Base-by-base conservation (phyloP, 164 flowering plant species). In the Akebia trifoliata region DNA sequence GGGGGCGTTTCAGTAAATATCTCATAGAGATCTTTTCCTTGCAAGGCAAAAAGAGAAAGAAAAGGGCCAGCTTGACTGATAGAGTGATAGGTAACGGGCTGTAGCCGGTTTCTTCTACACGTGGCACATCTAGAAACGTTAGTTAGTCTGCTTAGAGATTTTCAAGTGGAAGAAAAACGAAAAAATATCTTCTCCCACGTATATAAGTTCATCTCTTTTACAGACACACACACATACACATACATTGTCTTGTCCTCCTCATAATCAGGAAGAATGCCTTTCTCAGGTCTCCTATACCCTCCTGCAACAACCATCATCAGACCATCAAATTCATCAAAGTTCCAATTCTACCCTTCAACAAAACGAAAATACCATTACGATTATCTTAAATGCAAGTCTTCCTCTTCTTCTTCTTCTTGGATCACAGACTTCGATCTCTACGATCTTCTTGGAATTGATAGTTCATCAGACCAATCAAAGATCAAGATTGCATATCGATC, bases 361-460 rank as follows among this genome's bases (percentile, higher is more conserved):
- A 17, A 30, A 8, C 67, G 51, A 45, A 72, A 49, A 57, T 29
- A 42, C 11, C 32, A 49, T 17, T 15, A 26, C 17, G 48, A 36
- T 17, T 50, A 68, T 25, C 1, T 64, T 10, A 55, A 52, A 50
- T 75, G 82, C 72, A 72, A 43, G 12, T 75, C 82, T 28, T 62
- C 83, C 1, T 42, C 70, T 5, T 66, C 73, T 0, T 65, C 65
- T 0, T 12, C 40, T 6, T 72, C 71, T 26, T 62, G 74, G 0
- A 49, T 79, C 31, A 66, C 69, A 5, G 95, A 77, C 22, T 78
- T 79, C 21, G 89, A 89, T 66, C 78, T 89, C 4, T 92, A 89
- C n/a, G 95, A 92, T 28, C 87, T 92, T n/a, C 77, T 92, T 0
- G 95, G 98, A 2, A 57, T 92, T 17, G 87, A 89, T 6, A 76